Evolutionary conservation across 306 rosid species (phyloP), one percentile per base, ranked within the genome.

Genomic region (Calophaca sinica): DNA sequence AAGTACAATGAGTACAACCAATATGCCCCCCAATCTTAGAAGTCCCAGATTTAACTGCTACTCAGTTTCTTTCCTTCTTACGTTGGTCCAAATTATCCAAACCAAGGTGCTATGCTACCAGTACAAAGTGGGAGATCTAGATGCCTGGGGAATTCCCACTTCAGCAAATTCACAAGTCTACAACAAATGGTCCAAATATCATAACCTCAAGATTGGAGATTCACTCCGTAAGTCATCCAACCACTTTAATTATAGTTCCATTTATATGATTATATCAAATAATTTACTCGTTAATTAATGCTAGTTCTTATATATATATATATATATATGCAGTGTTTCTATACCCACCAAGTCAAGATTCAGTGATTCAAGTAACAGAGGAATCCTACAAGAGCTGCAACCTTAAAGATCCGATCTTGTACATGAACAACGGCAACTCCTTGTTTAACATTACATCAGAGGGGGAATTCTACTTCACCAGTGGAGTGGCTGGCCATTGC

Each of bases 301-400:
- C 4, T 33, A 0, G 2, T 48, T 9, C 49, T 2, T 33, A 6
- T 74, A 20, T 39, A 15, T 44, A 4, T 7, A 68, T 84, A 94
- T n/a, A n/a, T 51, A 7, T 7, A 15, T 44, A 4, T 7, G 70
- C 84, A 94, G 97, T 88, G 90, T 94, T 94, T 80, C 79, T 94
- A 32, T 94, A 91, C 74, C 96, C 98, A 73, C 98, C 98, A 46
- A 91, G 96, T 64, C 90, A 90, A 86, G 98, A 94, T 80, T 94
- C 98, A 9, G 82, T 91, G 79, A 87, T 94, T 78, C 98, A 92
- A 87, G 92, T 92, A 0, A 87, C 88, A 5, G 60, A 75, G 48
- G 81, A 86, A 65, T 83, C 93, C 9, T 90, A 79, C 92, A 78
- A 66, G 69, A 85, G 73, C 70, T 91, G 98, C 87, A 88, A 87